phyloP scores from a whole-genome alignment of 257 asterid species.

The Gynochthodes officinalis region DNA sequence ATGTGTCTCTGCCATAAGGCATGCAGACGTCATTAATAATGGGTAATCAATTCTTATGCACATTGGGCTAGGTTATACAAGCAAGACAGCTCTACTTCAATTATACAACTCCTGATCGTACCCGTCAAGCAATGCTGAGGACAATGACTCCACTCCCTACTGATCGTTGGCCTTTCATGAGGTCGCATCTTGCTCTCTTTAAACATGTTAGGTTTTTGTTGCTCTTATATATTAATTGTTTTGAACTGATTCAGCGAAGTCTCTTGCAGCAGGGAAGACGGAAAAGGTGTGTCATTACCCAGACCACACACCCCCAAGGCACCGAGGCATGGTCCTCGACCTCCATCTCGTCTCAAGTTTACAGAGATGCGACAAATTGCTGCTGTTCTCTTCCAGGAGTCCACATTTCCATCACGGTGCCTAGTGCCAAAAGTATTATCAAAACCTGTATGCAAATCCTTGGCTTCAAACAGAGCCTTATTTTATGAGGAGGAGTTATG shows the following conservation, averaged over 20 bases:
- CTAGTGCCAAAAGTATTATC: slow-evolving; percentile 67
- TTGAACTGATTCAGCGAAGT: neutral
- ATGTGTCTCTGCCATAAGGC: neutral
- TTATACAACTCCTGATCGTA: slow-evolving; percentile 88
- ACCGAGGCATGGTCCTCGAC: slow-evolving; percentile 86
- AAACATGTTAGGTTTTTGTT: neutral
- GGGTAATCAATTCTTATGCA: slow-evolving; percentile 5
- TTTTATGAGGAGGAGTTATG: slow-evolving; percentile 92
- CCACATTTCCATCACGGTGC: slow-evolving; percentile 51
- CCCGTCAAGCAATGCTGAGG: slow-evolving; percentile 81
- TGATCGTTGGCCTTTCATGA: slow-evolving; percentile 78
- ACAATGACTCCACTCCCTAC: slow-evolving; percentile 78
- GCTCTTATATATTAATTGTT: neutral
- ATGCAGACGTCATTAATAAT: neutral
- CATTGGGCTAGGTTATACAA: slow-evolving; percentile 54
- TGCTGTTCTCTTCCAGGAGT: slow-evolving; percentile 84
- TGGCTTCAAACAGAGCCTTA: slow-evolving; percentile 80
- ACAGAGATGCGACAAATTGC: slow-evolving; percentile 84
- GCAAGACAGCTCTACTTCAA: slow-evolving; percentile 87
- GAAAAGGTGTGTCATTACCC: slow-evolving; percentile 33
- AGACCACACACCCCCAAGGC: slow-evolving; percentile 92
- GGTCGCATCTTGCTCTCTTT: slow-evolving; percentile 35
- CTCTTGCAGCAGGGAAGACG: slow-evolving; percentile 58
- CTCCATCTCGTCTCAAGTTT: slow-evolving; percentile 71
- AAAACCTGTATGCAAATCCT: slow-evolving; percentile 66